Percentiles rank a stretch among this genome's conserved stretches.
Conservation (phyloP, 495 filamentous ascomycete genomes). For the Lepidopterella palustris region DNA sequence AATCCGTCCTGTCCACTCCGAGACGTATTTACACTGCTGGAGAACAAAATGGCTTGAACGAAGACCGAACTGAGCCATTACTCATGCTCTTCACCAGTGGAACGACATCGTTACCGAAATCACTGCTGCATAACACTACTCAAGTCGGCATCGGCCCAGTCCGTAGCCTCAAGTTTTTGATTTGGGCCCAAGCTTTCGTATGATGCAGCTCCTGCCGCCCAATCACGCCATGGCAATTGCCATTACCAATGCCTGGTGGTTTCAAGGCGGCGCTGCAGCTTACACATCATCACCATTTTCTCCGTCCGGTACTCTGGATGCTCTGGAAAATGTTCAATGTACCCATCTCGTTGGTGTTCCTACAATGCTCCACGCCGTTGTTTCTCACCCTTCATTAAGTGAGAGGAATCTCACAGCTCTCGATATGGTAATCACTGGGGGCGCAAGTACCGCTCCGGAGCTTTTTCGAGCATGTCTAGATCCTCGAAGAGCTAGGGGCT, state of each 20-base stretch:
- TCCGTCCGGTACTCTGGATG: neutral
- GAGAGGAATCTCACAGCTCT: neutral
- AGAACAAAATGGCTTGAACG: no score
- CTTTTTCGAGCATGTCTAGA: neutral
- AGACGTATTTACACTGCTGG: neutral
- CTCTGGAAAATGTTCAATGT: conserved; percentile 2
- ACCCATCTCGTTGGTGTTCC: neutral
- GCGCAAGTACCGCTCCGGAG: neutral
- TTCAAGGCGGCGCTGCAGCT: neutral
- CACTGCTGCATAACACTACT: conserved; percentile 27
- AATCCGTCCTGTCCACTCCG: neutral
- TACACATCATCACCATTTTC: neutral
- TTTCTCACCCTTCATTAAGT: conserved; percentile 17
- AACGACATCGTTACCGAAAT: conserved; percentile 40
- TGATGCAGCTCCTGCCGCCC: neutral
- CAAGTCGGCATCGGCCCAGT: neutral
- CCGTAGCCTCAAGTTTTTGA: neutral
- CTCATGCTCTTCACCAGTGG: conserved; percentile 42
- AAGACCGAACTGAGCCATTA: no score
- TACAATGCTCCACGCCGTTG: conserved; percentile 12
- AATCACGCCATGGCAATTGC: neutral
- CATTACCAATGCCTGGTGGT: neutral
- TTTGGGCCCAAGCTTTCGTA: neutral
- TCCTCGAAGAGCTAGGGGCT: neutral
- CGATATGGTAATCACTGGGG: neutral